phyloP scores from a whole-genome alignment of 169 alveolate genomes.

The Eimeria tenella region DNA sequence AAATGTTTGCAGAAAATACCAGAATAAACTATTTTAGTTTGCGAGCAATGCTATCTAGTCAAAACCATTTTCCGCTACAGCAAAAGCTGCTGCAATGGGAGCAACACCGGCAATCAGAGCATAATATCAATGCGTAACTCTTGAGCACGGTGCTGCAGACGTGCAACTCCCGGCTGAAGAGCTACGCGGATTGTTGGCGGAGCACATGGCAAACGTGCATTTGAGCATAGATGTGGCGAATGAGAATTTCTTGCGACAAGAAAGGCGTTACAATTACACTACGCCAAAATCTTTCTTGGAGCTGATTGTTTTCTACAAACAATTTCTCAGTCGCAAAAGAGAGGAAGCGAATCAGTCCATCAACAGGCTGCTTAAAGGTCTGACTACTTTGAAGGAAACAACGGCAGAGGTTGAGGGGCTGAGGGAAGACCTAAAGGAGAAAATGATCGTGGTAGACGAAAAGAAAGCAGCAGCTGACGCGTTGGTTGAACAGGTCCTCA shows the following conservation, averaged over 20 bases:
- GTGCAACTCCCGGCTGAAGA: conserved; percentile 86
- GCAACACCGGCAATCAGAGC: too few species aligned
- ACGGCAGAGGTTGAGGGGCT: conserved; percentile 93
- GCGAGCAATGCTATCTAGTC: background rate
- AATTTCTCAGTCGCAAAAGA: conserved; percentile 90
- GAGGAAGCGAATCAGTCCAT: conserved; percentile 88
- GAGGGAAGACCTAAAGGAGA: conserved; percentile 92
- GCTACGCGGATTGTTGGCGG: conserved; percentile 89
- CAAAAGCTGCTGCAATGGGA: too few species aligned
- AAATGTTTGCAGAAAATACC: background rate
- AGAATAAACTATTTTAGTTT: background rate
- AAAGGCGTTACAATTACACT: conserved; percentile 96
- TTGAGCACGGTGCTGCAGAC: conserved; percentile 6
- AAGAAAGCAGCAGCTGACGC: conserved; percentile 92
- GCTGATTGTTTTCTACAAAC: conserved; percentile 94
- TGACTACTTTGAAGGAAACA: conserved; percentile 92
- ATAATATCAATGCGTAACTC: too few species aligned
- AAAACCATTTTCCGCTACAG: too few species aligned
- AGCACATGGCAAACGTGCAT: conserved; percentile 97
- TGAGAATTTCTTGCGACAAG: conserved; percentile 90
- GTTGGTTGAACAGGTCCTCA: conserved; percentile 94
- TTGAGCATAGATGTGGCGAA: conserved; percentile 95
- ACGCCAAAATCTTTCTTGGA: conserved; percentile 97
- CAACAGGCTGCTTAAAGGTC: conserved; percentile 93
- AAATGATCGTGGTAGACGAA: conserved; percentile 94